These are phyloP conservation scores for Vachellia collinsii DNA, from an alignment of 306 rosid genomes.

Conservation along the genomic window DNA sequence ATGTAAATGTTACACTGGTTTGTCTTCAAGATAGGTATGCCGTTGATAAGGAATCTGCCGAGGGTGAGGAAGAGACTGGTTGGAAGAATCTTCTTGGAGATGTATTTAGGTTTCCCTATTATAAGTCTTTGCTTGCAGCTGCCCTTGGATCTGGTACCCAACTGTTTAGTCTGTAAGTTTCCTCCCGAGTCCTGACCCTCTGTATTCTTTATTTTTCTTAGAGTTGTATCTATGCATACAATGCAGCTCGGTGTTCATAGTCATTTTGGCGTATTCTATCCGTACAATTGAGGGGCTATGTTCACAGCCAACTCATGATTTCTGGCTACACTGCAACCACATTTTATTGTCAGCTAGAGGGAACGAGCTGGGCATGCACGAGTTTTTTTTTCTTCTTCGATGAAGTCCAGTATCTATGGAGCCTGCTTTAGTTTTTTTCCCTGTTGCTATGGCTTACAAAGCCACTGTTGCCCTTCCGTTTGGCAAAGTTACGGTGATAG, in stretches of 20 bases:
- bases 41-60: slow-evolving; percentile 58
- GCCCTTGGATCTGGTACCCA: slow-evolving; percentile 68
- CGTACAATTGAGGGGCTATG: slow-evolving; percentile 90
- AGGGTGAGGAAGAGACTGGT: slow-evolving; percentile 67
- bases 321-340: slow-evolving; percentile 92
- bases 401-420: slow-evolving; percentile 19
- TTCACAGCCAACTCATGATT: slow-evolving; percentile 91
- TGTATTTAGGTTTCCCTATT: slow-evolving; percentile 61
- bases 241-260: slow-evolving; percentile 78
- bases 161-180: slow-evolving; percentile 60
- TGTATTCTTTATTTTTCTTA: not conserved
- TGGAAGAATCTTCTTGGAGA: slow-evolving; percentile 70
- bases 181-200: not conserved
- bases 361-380: slow-evolving; percentile 78
- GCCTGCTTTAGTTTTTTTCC: not conserved
- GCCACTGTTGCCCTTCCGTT: slow-evolving; percentile 65
- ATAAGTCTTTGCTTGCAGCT: slow-evolving; percentile 59
- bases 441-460: slow-evolving; percentile 57
- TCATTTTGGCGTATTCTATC: slow-evolving; percentile 84
- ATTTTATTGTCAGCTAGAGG: slow-evolving; percentile 89
- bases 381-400: slow-evolving; percentile 24
- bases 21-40: slow-evolving; percentile 50
- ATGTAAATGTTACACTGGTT: slow-evolving; percentile 24
- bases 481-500: slow-evolving; percentile 60
- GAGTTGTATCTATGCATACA: slow-evolving; percentile 28